A percentile compares a stretch with the other conserved stretches of the same genome.
Conservation (phyloP, 2,329 filamentous ascomycete genomes). For the Seiridium unicorne region DNA sequence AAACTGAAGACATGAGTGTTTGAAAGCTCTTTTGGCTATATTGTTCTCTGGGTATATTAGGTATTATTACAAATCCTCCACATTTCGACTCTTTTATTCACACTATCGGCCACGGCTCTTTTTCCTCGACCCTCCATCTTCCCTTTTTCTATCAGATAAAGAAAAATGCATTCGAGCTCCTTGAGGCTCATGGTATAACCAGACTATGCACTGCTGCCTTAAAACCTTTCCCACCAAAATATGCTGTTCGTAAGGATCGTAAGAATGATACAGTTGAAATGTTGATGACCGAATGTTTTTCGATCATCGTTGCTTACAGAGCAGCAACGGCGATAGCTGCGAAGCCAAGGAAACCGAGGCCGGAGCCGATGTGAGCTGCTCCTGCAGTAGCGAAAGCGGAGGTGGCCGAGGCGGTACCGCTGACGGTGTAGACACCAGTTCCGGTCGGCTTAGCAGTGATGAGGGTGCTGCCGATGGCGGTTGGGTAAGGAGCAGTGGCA, state of each 20-base stretch:
- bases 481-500: slow-evolving; percentile 14
- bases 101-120: not conserved
- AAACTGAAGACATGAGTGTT: no score
- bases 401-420: slow-evolving; percentile 18
- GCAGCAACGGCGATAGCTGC: slow-evolving; percentile 43
- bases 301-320: slow-evolving; percentile 37
- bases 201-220: not conserved
- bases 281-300: slow-evolving; percentile 15
- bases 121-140: not conserved
- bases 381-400: slow-evolving; percentile 28
- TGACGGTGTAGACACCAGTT: slow-evolving; percentile 20
- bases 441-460: slow-evolving; percentile 35
- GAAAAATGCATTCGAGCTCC: not conserved
- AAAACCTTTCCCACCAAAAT: slow-evolving; percentile 3
- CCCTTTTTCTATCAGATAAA: not conserved
- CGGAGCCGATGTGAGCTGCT: slow-evolving; percentile 34
- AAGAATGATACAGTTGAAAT: slow-evolving; percentile 43
- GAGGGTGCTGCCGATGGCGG: slow-evolving; percentile 27
- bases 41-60: slow-evolving; percentile 5
- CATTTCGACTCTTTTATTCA: not conserved
- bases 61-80: slow-evolving; percentile 3
- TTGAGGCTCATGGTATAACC: not conserved
- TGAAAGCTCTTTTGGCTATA: slow-evolving; percentile 1
- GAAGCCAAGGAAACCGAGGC: slow-evolving; percentile 44
- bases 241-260: slow-evolving; percentile 52